Evolutionary conservation across 306 rosid species (phyloP), one percentile per base, ranked within the genome.

Genomic region (Mimosa pudica): DNA sequence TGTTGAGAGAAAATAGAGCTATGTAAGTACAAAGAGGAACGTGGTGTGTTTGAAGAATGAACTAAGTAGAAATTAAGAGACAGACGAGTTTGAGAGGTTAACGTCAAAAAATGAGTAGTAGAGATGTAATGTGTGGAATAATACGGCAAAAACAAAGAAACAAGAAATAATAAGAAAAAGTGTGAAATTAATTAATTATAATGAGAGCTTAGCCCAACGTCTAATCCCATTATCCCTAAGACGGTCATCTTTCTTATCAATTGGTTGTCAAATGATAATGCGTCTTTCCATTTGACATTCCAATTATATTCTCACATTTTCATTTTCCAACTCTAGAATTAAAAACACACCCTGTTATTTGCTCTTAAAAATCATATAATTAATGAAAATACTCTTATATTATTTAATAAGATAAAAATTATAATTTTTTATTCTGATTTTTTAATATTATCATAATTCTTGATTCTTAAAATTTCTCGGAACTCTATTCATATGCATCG

Each of bases 161-260:
- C 57, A 12, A 12, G 64, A 36, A 70, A 62, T 70, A 70, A 81
- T 82, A 70, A 75, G 44, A 67, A 70, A 75, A 35, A 67, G 48
- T 70, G 67, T 38, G 5, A 5, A 38, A 38, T 38, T 38, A 58
- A 44, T 54, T 81, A 60, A 44, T 70, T 81, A 3, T 48, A 70
- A 74, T 78, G 68, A 77, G 70, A 76, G 81, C 82, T 86, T 73
- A 86, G 81, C 81, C 70, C 58, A 46, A 83, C 73, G 81, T 80
- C 85, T 80, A 80, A 80, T 86, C 85, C 79, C 85, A 86, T 86
- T 80, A 83, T 83, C 83, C 80, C 69, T 70, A 55, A 77, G 85
- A 10, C 46, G 87, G 80, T 83, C 70, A 63, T 80, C 78, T 86
- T 77, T 86, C 87, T 60, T 80, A 81, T 86, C 89, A 86, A 79